Percentiles rank a stretch among this genome's conserved stretches.
These are phyloP conservation scores for Orbilia quercus DNA, from an alignment of 2,329 filamentous ascomycete genomes.

Conservation along the genomic window DNA sequence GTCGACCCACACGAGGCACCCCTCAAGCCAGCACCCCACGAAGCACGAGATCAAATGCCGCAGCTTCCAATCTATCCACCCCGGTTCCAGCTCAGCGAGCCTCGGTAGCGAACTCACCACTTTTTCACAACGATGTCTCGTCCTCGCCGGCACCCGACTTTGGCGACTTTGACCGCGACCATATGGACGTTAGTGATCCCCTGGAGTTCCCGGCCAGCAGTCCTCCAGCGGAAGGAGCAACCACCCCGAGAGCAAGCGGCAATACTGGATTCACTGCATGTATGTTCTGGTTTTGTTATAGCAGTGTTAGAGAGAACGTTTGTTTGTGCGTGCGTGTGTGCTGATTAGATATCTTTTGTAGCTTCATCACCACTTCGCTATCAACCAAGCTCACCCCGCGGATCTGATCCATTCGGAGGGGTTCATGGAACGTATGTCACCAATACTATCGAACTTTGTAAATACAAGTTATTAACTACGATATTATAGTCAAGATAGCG, in stretches of 20 bases:
- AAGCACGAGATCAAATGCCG: slow-evolving; percentile 37
- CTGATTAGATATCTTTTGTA: slow-evolving; percentile 27
- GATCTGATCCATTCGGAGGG: slow-evolving; percentile 13
- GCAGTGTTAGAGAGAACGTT: background rate
- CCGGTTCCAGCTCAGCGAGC: slow-evolving; percentile 15
- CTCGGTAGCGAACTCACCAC: slow-evolving; percentile 22
- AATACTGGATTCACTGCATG: slow-evolving; percentile 18
- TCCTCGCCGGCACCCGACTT: slow-evolving; percentile 42
- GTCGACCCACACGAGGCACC: slow-evolving; percentile 50
- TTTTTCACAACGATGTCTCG: slow-evolving; percentile 42
- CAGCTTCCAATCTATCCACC: slow-evolving; percentile 18
- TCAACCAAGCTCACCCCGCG: slow-evolving; percentile 57
- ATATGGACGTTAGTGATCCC: slow-evolving; percentile 55
- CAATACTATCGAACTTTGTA: background rate
- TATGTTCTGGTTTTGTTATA: background rate
- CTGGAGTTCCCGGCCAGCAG: slow-evolving; percentile 48
- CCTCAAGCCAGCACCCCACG: slow-evolving; percentile 47
- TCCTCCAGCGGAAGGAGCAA: slow-evolving; percentile 39
- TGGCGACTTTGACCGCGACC: slow-evolving; percentile 27
- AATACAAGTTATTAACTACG: slow-evolving; percentile 4
- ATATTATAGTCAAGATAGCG: slow-evolving; percentile 37
- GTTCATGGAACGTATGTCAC: slow-evolving; percentile 26
- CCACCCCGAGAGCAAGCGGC: slow-evolving; percentile 39
- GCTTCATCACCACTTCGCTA: slow-evolving; percentile 60
- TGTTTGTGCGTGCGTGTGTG: too few relatives aligned